Evolutionary conservation across 305 asterid genomes (phyloP).

Genomic region (Andrographis paniculata): DNA sequence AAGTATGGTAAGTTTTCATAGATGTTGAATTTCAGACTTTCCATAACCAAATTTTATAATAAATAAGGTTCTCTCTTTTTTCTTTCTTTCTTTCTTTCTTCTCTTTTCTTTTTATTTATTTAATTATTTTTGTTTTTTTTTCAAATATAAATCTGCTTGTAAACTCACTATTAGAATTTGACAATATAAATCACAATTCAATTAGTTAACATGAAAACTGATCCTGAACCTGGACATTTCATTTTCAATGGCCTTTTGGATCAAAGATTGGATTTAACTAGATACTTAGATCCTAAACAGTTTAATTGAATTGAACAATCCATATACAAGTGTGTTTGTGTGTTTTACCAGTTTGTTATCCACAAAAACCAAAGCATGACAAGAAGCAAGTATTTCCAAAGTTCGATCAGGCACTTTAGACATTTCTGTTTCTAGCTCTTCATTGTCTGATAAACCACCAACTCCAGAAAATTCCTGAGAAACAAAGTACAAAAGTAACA

Average conservation of each 20-base stretch:
- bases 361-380: conserved; percentile 97
- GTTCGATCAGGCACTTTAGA: conserved; percentile 63
- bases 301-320: not conserved
- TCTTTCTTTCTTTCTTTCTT: no score
- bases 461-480: conserved; percentile 93
- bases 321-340: not conserved
- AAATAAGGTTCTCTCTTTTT: no score
- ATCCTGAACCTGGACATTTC: conserved; percentile 10
- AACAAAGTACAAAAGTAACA: conserved; percentile 19
- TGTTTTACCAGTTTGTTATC: conserved; percentile 86
- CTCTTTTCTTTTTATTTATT: no score
- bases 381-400: conserved; percentile 86
- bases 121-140: no score
- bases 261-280: conserved; percentile 5
- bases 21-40: no score
- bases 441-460: conserved; percentile 77
- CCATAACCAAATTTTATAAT: not conserved
- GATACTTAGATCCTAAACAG: conserved; percentile 2
- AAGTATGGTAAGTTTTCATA: no score
- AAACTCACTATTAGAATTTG: no score
- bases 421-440: conserved; percentile 59
- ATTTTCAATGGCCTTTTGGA: conserved; percentile 9
- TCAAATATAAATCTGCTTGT: no score
- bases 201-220: conserved; percentile 8
- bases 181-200: no score